Evolutionary conservation across 202 grass and related monocot genomes (phyloP), one percentile per base, ranked within the genome.

Genomic region (Schoenoplectus triqueter): DNA sequence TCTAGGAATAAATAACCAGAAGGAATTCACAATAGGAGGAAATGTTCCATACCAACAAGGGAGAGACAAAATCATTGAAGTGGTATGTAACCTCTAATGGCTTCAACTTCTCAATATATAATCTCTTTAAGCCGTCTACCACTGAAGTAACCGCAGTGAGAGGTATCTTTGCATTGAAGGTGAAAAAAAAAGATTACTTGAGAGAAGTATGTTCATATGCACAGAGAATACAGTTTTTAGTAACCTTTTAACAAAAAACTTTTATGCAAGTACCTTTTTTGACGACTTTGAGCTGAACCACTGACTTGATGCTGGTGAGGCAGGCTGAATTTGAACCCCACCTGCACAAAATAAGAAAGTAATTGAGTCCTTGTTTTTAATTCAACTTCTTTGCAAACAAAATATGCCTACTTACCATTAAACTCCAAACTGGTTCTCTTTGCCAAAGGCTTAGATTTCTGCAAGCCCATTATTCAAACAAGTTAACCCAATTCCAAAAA

Each of bases 61-160:
- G 92, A 66, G 94, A 94, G 47, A 94, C 92, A 64, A 97, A 97
- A 94, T 94, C 94, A 51, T 94, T 92, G 90, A 97, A 97, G 78
- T 86, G 93, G 70, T 97, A 97, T 79, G 94, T 85, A 90, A 97
- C 92, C 86, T 97, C 94, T 83, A 97, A 92, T 83, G 94, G 92
- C 86, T 97, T 97, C 81, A 97, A 70, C 85, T 94, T 97, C 88
- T 97, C 94, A 3, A 97, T 88, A 57, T 97, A 97, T 5, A 97
- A 69, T 84, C 83, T 90, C 88, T 97, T 97, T 84, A 97, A 88
- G 14, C 94, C 94, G 71, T 97, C 94, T 3, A 94, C 80, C 42
- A 97, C 89, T 83, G 94, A 97, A 87, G 91, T 97, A 73, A 97
- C 94, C 55, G 90, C 90, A 61, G 73, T 97, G 68, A 97, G 88